phyloP scores from a whole-genome alignment of 768 basidiomycete genomes.

The Collybia sordida region DNA sequence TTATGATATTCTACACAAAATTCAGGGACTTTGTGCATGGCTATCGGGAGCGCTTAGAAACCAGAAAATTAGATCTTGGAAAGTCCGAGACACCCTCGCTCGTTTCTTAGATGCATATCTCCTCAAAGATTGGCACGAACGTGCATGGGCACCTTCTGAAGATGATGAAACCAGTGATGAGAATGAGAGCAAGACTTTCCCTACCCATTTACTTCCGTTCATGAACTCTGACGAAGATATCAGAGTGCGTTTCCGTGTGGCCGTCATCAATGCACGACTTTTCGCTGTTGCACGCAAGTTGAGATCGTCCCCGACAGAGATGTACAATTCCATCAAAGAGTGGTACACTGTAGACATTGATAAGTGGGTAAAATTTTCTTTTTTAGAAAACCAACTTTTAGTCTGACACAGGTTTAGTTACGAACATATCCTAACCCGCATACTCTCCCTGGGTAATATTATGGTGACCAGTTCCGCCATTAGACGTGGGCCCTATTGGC shows the following conservation, averaged over 20 bases:
- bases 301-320: constrained; percentile 23
- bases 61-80: constrained; percentile 58
- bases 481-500: constrained; percentile 84
- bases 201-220: constrained; percentile 47
- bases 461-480: constrained; percentile 77
- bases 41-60: constrained; percentile 44
- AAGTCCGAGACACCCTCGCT: constrained; percentile 60
- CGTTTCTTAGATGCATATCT: constrained; percentile 71
- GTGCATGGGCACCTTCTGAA: constrained; percentile 40
- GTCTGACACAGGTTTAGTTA: constrained; percentile 40
- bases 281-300: constrained; percentile 49
- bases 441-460: constrained; percentile 71
- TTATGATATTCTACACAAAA: constrained; percentile 40
- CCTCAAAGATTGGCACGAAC: constrained; percentile 50
- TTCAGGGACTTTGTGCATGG: constrained; percentile 53
- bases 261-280: constrained; percentile 55
- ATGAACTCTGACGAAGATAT: constrained; percentile 74
- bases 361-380: constrained; percentile 38
- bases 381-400: background rate
- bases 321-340: constrained; percentile 50
- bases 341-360: constrained; percentile 44
- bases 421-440: constrained; percentile 74
- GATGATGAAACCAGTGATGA: constrained; percentile 30
- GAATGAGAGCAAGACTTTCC: constrained; percentile 31
- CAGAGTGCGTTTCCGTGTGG: constrained; percentile 79